These are phyloP conservation scores for Dryas drummondii DNA, from an alignment of 306 rosid genomes.

Conservation along the genomic window DNA sequence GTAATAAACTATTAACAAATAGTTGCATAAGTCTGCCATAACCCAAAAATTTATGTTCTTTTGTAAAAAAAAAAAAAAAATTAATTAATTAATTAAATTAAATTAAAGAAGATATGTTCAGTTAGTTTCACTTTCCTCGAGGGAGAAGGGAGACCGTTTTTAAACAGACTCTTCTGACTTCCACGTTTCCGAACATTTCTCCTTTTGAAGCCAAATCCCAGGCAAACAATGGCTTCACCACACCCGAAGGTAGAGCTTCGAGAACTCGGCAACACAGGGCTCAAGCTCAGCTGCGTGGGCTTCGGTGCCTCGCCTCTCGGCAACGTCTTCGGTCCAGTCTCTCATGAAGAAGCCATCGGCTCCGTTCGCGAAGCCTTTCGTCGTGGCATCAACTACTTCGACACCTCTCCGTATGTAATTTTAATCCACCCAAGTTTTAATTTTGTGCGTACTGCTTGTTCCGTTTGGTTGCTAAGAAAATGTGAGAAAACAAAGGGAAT, in stretches of 20 bases:
- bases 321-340: slow-evolving; percentile 71
- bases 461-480: slow-evolving; percentile 10
- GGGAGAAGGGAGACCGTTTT: too few species aligned
- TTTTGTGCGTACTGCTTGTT: not conserved
- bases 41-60: too few species aligned
- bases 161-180: too few species aligned
- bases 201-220: not conserved
- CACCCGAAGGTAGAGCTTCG: slow-evolving; percentile 49
- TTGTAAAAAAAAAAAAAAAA: too few species aligned
- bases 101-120: too few species aligned
- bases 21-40: too few species aligned
- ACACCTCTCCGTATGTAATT: slow-evolving; percentile 77
- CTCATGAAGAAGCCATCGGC: slow-evolving; percentile 66
- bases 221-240: slow-evolving; percentile 36
- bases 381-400: slow-evolving; percentile 85
- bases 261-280: slow-evolving; percentile 80
- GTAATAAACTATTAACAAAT: too few species aligned
- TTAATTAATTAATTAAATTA: too few species aligned
- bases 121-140: too few species aligned
- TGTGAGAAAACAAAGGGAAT: not conserved
- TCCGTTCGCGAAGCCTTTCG: slow-evolving; percentile 73
- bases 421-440: not conserved
- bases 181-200: too few species aligned
- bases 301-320: slow-evolving; percentile 98
- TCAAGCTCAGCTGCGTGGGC: slow-evolving; percentile 69